Percentiles rank a stretch among this genome's conserved stretches.
Conservation (phyloP, 2,329 filamentous ascomycete genomes). For the Diplodia seriata region DNA sequence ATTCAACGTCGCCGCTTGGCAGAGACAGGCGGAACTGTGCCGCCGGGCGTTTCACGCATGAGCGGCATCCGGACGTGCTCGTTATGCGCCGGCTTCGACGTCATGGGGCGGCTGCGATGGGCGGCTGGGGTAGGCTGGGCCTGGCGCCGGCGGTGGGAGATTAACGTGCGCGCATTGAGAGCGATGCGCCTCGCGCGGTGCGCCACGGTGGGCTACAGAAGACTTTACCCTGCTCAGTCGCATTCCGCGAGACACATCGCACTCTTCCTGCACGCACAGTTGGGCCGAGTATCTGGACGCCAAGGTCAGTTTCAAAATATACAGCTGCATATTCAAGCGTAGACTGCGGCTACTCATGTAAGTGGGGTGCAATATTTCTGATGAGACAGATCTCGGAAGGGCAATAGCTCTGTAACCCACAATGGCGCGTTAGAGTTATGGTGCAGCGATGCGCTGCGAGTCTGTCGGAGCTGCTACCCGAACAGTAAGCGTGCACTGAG, state of each 20-base stretch:
- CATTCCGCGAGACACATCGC: conserved; percentile 1
- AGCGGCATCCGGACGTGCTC: conserved; percentile 17
- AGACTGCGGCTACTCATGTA: neutral
- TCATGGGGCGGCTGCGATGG: conserved; percentile 14
- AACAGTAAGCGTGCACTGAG: conserved; percentile 11
- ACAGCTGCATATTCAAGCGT: neutral
- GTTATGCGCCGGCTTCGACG: conserved; percentile 17
- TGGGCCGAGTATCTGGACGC: neutral
- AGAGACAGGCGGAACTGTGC: neutral
- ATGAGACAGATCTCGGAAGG: neutral
- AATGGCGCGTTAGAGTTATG: conserved; percentile 19
- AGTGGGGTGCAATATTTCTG: neutral
- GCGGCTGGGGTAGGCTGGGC: conserved; percentile 25
- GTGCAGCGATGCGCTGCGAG: neutral
- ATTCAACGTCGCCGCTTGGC: neutral
- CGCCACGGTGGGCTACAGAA: conserved; percentile 6
- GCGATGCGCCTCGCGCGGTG: conserved; percentile 21
- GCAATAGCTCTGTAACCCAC: neutral
- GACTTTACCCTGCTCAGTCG: neutral
- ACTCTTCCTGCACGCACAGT: neutral
- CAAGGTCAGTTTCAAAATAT: neutral
- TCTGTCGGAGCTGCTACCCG: conserved; percentile 16
- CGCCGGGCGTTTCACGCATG: conserved; percentile 26
- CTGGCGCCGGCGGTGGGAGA: conserved; percentile 19
- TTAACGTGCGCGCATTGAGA: conserved; percentile 28